Evolutionary conservation across 805 yeast species (phyloP).

Genomic region (Myxozyma sirexii): DNA sequence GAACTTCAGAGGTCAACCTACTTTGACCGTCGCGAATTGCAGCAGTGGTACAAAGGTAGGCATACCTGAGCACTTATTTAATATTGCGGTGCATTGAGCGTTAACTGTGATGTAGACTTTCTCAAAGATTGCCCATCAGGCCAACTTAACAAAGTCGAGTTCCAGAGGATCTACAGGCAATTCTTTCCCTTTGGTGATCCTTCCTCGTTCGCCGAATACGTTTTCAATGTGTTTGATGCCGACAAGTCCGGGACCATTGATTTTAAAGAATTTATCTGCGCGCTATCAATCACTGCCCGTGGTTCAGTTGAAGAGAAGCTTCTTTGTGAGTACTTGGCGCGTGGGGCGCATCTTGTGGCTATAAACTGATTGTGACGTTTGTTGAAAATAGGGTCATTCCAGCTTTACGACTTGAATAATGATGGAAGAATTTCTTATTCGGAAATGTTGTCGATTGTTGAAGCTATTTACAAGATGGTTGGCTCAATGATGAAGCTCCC

Average conservation of each 20-base stretch:
- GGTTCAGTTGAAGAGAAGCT: constrained; percentile 76
- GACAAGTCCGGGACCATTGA: constrained; percentile 81
- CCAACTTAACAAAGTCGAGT: constrained; percentile 80
- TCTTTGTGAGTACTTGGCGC: constrained; percentile 17
- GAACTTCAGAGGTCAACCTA: constrained; percentile 82
- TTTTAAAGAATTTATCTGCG: constrained; percentile 89
- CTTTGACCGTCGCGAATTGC: constrained; percentile 90
- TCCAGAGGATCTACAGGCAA: constrained; percentile 89
- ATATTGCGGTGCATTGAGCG: not conserved
- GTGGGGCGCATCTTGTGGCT: not conserved
- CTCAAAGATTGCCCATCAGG: constrained; percentile 92
- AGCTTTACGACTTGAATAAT: constrained; percentile 77
- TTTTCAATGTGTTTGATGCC: constrained; percentile 85
- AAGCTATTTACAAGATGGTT: constrained; percentile 89
- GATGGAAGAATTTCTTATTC: constrained; percentile 75
- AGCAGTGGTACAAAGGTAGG: constrained; percentile 93
- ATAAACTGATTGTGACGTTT: not conserved
- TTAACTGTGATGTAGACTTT: constrained; percentile 52
- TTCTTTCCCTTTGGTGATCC: constrained; percentile 99
- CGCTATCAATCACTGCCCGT: constrained; percentile 81
- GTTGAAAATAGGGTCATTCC: constrained; percentile 71
- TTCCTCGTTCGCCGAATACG: constrained; percentile 80
- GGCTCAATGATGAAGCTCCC: constrained; percentile 90
- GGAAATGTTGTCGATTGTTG: constrained; percentile 78
- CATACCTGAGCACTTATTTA: not conserved